Percentiles rank a stretch among this genome's conserved stretches.
These are phyloP conservation scores for Cyberlindnera sargentensis DNA, from an alignment of 805 yeast genomes.

Conservation along the genomic window DNA sequence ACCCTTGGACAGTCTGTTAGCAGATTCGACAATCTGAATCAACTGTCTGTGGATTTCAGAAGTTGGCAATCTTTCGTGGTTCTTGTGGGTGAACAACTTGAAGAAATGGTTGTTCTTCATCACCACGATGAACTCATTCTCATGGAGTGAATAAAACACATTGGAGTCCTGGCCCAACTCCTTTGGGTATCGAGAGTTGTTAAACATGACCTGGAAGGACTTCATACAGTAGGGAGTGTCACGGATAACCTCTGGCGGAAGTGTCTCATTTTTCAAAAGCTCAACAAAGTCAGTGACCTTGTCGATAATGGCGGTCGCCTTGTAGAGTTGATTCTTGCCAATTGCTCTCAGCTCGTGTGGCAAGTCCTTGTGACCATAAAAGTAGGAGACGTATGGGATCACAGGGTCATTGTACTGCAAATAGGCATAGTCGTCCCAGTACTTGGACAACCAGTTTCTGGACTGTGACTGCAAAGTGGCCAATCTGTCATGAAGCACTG, in stretches of 20 bases:
- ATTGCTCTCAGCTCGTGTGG: constrained; percentile 33
- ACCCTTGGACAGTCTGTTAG: constrained; percentile 24
- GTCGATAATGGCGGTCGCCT: constrained; percentile 69
- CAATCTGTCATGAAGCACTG: constrained; percentile 61
- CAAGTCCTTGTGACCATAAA: constrained; percentile 71
- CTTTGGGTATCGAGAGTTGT: constrained; percentile 77
- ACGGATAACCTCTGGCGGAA: constrained; percentile 74
- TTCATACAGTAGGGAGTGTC: constrained; percentile 91
- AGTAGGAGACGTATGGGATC: constrained; percentile 91
- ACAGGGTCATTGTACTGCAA: constrained; percentile 88
- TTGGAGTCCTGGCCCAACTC: constrained; percentile 54
- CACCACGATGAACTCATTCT: constrained; percentile 64
- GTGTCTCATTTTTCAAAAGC: constrained; percentile 58
- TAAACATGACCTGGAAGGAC: constrained; percentile 85
- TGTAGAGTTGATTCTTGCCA: constrained; percentile 57
- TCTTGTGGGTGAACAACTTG: constrained; percentile 60
- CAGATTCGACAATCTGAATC: constrained; percentile 39
- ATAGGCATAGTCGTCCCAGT: constrained; percentile 95
- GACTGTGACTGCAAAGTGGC: constrained; percentile 32
- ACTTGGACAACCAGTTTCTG: constrained; percentile 84
- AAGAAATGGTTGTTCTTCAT: constrained; percentile 73
- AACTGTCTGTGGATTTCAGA: constrained; percentile 53
- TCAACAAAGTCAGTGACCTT: constrained; percentile 64
- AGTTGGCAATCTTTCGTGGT: constrained; percentile 34
- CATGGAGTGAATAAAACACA: constrained; percentile 36